Base-by-base conservation (phyloP, 371 early-diverging fungal species). In the Mucor indicus region DNA sequence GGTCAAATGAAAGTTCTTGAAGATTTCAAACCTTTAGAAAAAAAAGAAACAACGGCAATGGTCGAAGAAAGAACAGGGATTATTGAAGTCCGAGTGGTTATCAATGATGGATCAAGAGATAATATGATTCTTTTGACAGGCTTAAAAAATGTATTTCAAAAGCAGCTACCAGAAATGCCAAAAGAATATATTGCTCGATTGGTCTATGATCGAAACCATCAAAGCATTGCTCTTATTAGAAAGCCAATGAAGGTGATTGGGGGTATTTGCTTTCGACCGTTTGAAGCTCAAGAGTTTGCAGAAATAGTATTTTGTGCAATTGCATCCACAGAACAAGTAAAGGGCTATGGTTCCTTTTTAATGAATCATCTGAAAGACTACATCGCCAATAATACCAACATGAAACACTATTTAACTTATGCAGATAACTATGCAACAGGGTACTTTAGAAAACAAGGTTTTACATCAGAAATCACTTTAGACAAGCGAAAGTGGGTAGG, bases 241-340 rank as follows among this genome's bases (percentile, higher is more conserved):
- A 56, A 77, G 11, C 81, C 83, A 15, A 60, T 83, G 13, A 87
- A 82, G 42, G 92, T 99, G 7, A 80, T 99, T 30, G 99, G 98
- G 19, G 99, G 99, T 8, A 98, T 99, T 40, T 95, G 96, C 16
- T 99, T 91, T 68, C 81, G 99, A 19, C 90, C 95, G 3, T 99
- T 99, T 72, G 85, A 83, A 48, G 82, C 83, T 10, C 80, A 91
- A 10, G 82, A 89, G 41, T 98, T 99, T 85, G 92, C 91, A 29
- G 99, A 99, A 65, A 99, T 99, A 68, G 99, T 99, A 10, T 99
- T 99, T 77, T 95, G 95, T 61, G 99, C 99, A 2, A 90, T 99
- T n/a, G 83, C 92, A 10, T 89, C 92, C 0, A 83, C 87, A 12
- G 96, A 93, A 44, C 99, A 99, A 81, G 96, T 98, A 46, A 96